These are phyloP conservation scores for Citeromyces hawaiiensis DNA, from an alignment of 1,139 yeast species.

Conservation along the genomic window DNA sequence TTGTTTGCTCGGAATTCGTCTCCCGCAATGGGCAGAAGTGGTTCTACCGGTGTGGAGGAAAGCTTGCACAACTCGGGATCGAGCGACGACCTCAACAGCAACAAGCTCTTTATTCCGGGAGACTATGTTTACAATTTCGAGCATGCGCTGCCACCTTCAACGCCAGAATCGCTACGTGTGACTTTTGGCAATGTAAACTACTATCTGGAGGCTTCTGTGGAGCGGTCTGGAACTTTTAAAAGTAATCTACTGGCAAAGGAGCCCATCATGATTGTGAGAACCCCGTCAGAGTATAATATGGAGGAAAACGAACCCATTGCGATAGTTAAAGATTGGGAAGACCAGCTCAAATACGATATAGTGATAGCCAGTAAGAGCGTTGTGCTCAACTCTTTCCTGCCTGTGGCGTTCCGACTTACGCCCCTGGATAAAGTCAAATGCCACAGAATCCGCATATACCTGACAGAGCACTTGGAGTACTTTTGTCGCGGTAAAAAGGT, in stretches of 20 bases:
- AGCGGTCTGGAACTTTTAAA: slow-evolving; percentile 77
- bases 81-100: slow-evolving; percentile 5
- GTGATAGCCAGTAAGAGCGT: slow-evolving; percentile 82
- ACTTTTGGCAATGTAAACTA: slow-evolving; percentile 76
- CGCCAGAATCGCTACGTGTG: slow-evolving; percentile 70
- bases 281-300: slow-evolving; percentile 64
- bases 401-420: slow-evolving; percentile 69
- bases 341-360: slow-evolving; percentile 77
- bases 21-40: slow-evolving; percentile 1
- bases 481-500: slow-evolving; percentile 77
- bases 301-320: slow-evolving; percentile 93
- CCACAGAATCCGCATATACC: slow-evolving; percentile 72
- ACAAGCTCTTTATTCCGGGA: slow-evolving; percentile 53
- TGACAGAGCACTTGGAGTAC: slow-evolving; percentile 85
- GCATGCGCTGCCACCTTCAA: slow-evolving; percentile 67
- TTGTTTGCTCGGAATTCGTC: slow-evolving; percentile 5
- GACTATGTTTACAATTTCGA: slow-evolving; percentile 89
- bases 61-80: slow-evolving; percentile 1
- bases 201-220: slow-evolving; percentile 51
- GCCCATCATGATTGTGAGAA: slow-evolving; percentile 57
- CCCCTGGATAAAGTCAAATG: slow-evolving; percentile 82
- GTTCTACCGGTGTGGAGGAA: background rate
- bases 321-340: slow-evolving; percentile 88
- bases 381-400: slow-evolving; percentile 70
- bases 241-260: slow-evolving; percentile 52